Evolutionary conservation across 2,329 filamentous ascomycete genomes (phyloP), one percentile per base, ranked within the genome.

Genomic region (Fusarium buharicum): DNA sequence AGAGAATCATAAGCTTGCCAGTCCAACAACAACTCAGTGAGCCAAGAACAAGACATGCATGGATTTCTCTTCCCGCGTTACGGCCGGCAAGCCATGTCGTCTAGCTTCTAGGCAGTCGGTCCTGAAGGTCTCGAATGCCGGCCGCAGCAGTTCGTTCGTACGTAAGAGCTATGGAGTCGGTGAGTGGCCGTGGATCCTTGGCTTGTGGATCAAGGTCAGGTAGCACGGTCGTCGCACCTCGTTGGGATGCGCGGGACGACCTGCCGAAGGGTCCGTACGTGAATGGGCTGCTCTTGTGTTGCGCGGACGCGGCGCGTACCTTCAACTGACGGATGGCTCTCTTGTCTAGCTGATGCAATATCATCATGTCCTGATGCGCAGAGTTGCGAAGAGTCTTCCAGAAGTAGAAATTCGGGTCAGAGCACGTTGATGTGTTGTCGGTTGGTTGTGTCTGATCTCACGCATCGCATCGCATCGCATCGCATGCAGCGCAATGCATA

Each of bases 181-280:
- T 69, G 67, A 69, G 64, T 70, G 67, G 67, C 46, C 64, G 36
- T 64, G 59, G 55, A 66, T 64, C 59, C 62, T 59, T 45, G 62
- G 43, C 62, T 50, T 59, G 62, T 66, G 62, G 62, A 63, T 63
- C 62, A 47, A 13, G 40, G 38, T 43, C 16, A 37, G 18, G 57
- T 55, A 64, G 37, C 62, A 56, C 52, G 56, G 51, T 38, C 60
- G 57, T 67, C 33, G 55, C 47, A 66, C 61, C 54, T 53, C 59
- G 56, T 53, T 64, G 56, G 47, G 38, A 54, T 64, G 51, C 62
- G 56, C 63, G 59, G 62, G 62, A 63, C 58, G 31, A 24, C 53
- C 49, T 66, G 46, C 41, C 53, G 53, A 59, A 65, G 49, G 62
- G 48, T 65, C 62, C 37, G 38, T 45, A 47, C 38, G 30, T 46